Evolutionary conservation across 2,329 filamentous ascomycete genomes (phyloP).

Genomic region (Neofusicoccum kwambonambiense): DNA sequence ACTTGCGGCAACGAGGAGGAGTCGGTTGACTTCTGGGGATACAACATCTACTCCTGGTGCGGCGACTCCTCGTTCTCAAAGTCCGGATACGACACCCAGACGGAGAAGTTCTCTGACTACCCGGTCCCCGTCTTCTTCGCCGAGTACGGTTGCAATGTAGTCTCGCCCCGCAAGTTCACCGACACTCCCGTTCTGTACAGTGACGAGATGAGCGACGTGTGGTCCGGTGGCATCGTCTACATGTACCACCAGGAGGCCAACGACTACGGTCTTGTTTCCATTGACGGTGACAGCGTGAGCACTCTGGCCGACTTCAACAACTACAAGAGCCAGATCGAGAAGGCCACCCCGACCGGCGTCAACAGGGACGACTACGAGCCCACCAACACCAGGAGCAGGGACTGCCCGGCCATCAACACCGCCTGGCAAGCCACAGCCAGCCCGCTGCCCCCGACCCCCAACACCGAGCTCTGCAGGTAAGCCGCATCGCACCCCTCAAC

Average conservation of each 20-base stretch:
- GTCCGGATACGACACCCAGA: slow-evolving; percentile 81
- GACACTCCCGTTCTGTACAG: slow-evolving; percentile 83
- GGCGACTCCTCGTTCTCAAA: slow-evolving; percentile 72
- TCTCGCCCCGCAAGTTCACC: slow-evolving; percentile 71
- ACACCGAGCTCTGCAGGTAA: slow-evolving; percentile 67
- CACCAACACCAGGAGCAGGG: slow-evolving; percentile 64
- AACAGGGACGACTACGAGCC: slow-evolving; percentile 68
- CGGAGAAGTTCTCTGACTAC: slow-evolving; percentile 83
- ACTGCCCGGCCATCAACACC: slow-evolving; percentile 66
- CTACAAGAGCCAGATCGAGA: slow-evolving; percentile 68
- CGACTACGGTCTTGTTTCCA: slow-evolving; percentile 76
- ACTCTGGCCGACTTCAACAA: slow-evolving; percentile 73
- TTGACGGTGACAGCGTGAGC: slow-evolving; percentile 59
- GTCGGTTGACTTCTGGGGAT: slow-evolving; percentile 96
- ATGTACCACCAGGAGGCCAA: slow-evolving; percentile 96
- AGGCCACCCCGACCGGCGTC: slow-evolving; percentile 65
- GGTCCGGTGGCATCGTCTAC: slow-evolving; percentile 97
- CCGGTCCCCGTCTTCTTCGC: slow-evolving; percentile 97
- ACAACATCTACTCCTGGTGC: slow-evolving; percentile 99
- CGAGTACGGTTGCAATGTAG: slow-evolving; percentile 92
- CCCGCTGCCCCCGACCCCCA: slow-evolving; percentile 77
- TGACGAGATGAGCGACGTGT: slow-evolving; percentile 76
- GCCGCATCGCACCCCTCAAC: too few relatives aligned
- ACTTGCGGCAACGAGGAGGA: slow-evolving; percentile 69
- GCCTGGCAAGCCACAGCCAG: slow-evolving; percentile 68